Base-by-base conservation (phyloP, 805 yeast species). In the Blastobotrys mokoenaii region DNA sequence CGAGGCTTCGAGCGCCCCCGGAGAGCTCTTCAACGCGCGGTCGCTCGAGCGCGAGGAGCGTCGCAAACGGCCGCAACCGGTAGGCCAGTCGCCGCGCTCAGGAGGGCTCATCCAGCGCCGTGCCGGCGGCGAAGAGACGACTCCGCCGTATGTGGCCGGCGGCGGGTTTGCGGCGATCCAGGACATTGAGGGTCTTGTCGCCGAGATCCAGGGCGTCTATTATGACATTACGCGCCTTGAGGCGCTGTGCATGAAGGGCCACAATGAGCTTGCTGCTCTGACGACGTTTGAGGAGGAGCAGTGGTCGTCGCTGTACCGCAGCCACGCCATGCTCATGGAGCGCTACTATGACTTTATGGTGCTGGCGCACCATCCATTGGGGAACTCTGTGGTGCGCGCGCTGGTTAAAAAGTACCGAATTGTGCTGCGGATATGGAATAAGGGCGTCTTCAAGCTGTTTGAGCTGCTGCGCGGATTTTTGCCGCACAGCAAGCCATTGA, bases 361-460 rank as follows among this genome's bases (percentile, higher is more conserved):
- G 35, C 44, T 51, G 16, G 56, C 57, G 18, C 51, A 51, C 38
- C 54, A 54, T 37, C 52, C 58, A 5, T 42, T 46, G 12, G 57
- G 57, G 3, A 42, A 43, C 29, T n/a, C 48, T 3, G 43, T 41
- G 2, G 49, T 54, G 12, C 36, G 48, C 27, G 50, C 44, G 9
- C 43, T 56, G 35, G 52, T 55, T 31, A 48, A 47, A 25, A 52
- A 53, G 35, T 51, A 56, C 38, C 46, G 49, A 36, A 56, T 56
- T 38, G 55, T 57, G 9, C 40, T 48, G 16, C 37, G 57, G 15
- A 46, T 55, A 39, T 53, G 58, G 57, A 53, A 52, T 36, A 47
- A 51, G 25, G 60, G 60, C 33, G 47, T 56, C 12, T 56, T 54
- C 50, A 51, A 41, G 38, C 55, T 50, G 35, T 44, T 56, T 17